phyloP scores from a whole-genome alignment of 2,329 filamentous ascomycete genomes.

The Xylariaceae sp. region DNA sequence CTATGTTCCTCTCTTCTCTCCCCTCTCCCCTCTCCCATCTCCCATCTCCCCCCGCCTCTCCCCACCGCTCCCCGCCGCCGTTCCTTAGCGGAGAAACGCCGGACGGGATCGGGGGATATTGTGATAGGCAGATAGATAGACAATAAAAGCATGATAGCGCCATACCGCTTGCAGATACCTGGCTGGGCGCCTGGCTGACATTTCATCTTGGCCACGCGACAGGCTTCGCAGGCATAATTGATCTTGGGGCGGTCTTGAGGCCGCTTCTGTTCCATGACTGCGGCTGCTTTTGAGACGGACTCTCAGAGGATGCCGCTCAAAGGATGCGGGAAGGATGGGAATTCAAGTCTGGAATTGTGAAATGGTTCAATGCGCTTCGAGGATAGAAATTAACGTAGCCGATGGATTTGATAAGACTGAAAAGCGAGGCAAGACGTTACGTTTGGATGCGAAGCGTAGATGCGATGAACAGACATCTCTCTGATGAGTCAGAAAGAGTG shows the following conservation, averaged over 20 bases:
- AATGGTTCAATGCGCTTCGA: too few species aligned
- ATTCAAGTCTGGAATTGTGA: too few species aligned
- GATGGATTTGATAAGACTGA: too few species aligned
- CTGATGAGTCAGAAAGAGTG: too few species aligned
- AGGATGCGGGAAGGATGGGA: too few species aligned
- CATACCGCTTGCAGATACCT: conserved; percentile 48
- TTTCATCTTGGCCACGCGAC: conserved; percentile 48
- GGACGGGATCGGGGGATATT: neutral
- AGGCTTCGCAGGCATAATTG: conserved; percentile 49
- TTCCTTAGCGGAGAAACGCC: neutral
- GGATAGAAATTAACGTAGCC: too few species aligned
- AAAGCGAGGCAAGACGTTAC: too few species aligned
- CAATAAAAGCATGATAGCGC: neutral
- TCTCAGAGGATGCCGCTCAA: too few species aligned
- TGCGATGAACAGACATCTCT: too few species aligned
- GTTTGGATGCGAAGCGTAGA: too few species aligned
- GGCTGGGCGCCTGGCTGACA: conserved; percentile 44
- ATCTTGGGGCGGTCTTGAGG: conserved; percentile 27
- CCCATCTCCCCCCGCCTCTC: neutral
- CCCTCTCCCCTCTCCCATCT: too few species aligned
- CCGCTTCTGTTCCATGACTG: conserved; percentile 12
- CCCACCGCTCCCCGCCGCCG: neutral
- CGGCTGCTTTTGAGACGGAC: neutral
- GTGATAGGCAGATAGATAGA: neutral
- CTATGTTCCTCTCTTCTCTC: too few species aligned